Evolutionary conservation across 495 filamentous ascomycete species (phyloP), one percentile per base, ranked within the genome.

Genomic region (Jackrogersella multiformis): DNA sequence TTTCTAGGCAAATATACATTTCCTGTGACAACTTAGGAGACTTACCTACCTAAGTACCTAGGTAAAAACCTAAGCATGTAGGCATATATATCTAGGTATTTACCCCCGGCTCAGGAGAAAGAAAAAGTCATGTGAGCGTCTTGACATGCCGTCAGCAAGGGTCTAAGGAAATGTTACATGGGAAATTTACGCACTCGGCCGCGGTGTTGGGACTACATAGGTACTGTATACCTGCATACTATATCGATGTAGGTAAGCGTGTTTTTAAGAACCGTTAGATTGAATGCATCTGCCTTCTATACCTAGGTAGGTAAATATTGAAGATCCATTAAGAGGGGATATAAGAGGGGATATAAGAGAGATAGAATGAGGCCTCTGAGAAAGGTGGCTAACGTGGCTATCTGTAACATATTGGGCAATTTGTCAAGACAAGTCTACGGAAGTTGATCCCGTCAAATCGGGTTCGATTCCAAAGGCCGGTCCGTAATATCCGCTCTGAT

Each of bases 91-190:
- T 28, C 28, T 23, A 9, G 20, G 6, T 38, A 53, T 13, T n/a
- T 20, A 0, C 12, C 4, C 30, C 13, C 18, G 39, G 15, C 39
- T 3, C 24, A 3, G 24, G 4, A 45, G 4, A 41, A 38, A 20
- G 23, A 42, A 30, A 39, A 39, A 39, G 55, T 69, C 66, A 69
- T 64, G 60, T 69, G 66, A 69, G 58, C 24, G 21, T 49, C 12
- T 61, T 30, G 10, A 61, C 10, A 61, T 69, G 66, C 66, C 42
- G 66, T 61, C 61, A 65, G 56, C 56, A 57, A 61, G 28, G 18
- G n/a, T 36, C 28, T 32, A 16, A 48, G 32, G 45, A 24, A 9
- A 57, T 6, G 60, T 54, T 44, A 58, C 39, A 56, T 38, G 9
- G 48, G 18, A 57, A 60, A 45, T n/a, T 20, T 32, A 57, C 51